phyloP scores from a whole-genome alignment of 768 basidiomycete genomes.

The Russula brevipes region DNA sequence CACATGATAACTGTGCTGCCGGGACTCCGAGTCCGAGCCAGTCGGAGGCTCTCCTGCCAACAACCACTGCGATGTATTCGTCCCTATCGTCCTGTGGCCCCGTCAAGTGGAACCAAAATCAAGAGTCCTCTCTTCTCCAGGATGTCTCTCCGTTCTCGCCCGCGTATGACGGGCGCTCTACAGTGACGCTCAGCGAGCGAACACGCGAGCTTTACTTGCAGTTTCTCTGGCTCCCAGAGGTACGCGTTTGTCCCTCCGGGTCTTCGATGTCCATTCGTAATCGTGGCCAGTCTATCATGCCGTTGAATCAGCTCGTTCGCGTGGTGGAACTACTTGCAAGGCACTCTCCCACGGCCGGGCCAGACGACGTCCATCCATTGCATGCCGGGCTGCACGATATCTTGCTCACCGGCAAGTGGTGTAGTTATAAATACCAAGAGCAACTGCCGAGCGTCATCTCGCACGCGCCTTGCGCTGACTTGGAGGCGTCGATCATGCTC shows the following conservation, averaged over 20 bases:
- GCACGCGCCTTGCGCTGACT: slow-evolving; percentile 24
- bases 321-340: slow-evolving; percentile 52
- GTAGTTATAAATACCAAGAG: slow-evolving; percentile 58
- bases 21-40: too few species aligned
- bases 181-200: slow-evolving; percentile 12
- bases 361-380: slow-evolving; percentile 44
- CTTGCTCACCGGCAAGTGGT: slow-evolving; percentile 77
- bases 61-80: slow-evolving; percentile 4
- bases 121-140: slow-evolving; percentile 17
- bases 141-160: slow-evolving; percentile 19
- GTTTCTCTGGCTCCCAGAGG: slow-evolving; percentile 25
- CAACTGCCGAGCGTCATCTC: slow-evolving; percentile 28
- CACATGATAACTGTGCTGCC: not conserved
- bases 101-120: slow-evolving; percentile 24
- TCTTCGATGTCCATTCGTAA: too few species aligned
- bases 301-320: slow-evolving; percentile 51
- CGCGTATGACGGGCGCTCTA: slow-evolving; percentile 17
- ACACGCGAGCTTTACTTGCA: slow-evolving; percentile 22
- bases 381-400: slow-evolving; percentile 57
- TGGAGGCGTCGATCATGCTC: slow-evolving; percentile 30
- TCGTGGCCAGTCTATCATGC: slow-evolving; percentile 59
- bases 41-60: too few species aligned
- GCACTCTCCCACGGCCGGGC: slow-evolving; percentile 28
- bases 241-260: not conserved
- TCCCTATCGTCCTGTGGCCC: slow-evolving; percentile 16